Conservation (phyloP, 1,284 basidiomycete genomes). For the Tranzscheliella williamsii region DNA sequence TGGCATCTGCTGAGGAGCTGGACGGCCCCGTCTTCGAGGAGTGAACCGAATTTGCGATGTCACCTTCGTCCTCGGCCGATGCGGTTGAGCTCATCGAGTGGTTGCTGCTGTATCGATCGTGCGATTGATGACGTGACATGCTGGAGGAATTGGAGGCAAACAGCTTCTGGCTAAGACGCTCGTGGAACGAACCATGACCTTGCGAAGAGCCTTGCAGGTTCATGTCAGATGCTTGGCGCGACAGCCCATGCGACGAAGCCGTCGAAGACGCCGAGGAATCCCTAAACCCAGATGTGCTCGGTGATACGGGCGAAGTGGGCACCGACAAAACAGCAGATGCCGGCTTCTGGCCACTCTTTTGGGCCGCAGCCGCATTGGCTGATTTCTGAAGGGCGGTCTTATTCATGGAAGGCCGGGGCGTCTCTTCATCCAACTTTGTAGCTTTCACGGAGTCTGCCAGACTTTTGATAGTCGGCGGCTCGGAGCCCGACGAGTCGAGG, state of each 20-base stretch:
- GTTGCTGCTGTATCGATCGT: slow-evolving; percentile 27
- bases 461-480: slow-evolving; percentile 40
- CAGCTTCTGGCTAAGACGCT: slow-evolving; percentile 30
- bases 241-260: slow-evolving; percentile 8
- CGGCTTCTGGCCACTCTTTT: slow-evolving; percentile 6
- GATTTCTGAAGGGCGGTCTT: slow-evolving; percentile 22
- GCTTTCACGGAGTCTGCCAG: slow-evolving; percentile 15
- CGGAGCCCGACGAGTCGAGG: slow-evolving; percentile 33
- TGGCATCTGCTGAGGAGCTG: not conserved
- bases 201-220: slow-evolving; percentile 9
- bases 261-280: slow-evolving; percentile 23
- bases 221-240: slow-evolving; percentile 20
- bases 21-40: not conserved
- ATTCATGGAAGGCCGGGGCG: slow-evolving; percentile 37
- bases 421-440: slow-evolving; percentile 9
- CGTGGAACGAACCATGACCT: slow-evolving; percentile 19
- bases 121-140: slow-evolving; percentile 26
- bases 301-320: slow-evolving; percentile 11
- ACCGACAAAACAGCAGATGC: slow-evolving; percentile 4
- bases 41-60: not conserved
- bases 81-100: slow-evolving; percentile 17
- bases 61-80: slow-evolving; percentile 15
- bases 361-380: slow-evolving; percentile 3
- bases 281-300: slow-evolving; percentile 8
- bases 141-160: slow-evolving; percentile 19